phyloP scores from a whole-genome alignment of 2,329 filamentous ascomycete genomes.

The Rutstroemia sydowiana region DNA sequence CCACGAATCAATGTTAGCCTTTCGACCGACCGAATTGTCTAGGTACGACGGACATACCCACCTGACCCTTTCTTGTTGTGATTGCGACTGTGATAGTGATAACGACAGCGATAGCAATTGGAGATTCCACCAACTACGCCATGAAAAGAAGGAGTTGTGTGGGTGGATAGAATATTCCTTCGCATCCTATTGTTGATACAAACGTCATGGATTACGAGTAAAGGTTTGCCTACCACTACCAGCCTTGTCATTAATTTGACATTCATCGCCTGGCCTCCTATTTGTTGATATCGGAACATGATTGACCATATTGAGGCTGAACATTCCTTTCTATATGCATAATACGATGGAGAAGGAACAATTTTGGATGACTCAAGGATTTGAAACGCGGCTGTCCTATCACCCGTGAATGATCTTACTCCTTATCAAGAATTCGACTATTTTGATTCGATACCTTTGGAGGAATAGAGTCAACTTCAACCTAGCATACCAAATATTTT shows the following conservation, averaged over 20 bases:
- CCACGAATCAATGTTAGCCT: background rate
- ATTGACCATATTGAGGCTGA: too few species aligned
- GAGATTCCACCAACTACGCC: background rate
- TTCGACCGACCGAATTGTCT: background rate
- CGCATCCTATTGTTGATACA: background rate
- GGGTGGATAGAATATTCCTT: background rate
- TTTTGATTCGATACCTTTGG: too few species aligned
- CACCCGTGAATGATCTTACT: background rate
- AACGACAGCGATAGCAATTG: background rate
- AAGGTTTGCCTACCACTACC: too few species aligned
- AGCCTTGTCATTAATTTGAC: too few species aligned
- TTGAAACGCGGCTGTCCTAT: background rate
- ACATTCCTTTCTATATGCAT: too few species aligned
- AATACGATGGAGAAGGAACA: too few species aligned
- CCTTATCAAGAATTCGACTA: too few species aligned
- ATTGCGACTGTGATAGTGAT: background rate
- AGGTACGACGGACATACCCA: background rate
- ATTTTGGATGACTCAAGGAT: background rate
- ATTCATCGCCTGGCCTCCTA: too few species aligned
- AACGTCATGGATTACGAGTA: too few species aligned
- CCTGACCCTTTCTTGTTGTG: background rate
- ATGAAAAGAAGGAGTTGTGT: background rate
- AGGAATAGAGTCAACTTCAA: too few species aligned
- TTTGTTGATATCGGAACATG: too few species aligned
- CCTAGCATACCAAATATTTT: too few species aligned